Conservation (phyloP, 768 basidiomycete species). For the Hygrocybe punicea region DNA sequence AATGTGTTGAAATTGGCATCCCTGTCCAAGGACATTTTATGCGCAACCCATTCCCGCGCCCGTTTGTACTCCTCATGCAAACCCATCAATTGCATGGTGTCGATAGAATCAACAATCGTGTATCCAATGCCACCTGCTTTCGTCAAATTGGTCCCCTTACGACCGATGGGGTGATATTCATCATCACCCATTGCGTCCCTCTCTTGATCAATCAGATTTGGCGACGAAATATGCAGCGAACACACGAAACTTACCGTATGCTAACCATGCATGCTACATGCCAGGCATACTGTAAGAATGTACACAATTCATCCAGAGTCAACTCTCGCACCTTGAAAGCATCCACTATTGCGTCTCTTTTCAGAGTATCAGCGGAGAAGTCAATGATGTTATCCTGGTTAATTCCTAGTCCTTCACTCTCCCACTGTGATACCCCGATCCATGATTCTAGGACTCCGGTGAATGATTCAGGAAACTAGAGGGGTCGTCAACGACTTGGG, state of each 20-base stretch:
- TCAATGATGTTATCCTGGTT: conserved; percentile 9
- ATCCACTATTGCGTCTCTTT: conserved; percentile 65
- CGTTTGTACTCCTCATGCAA: conserved; percentile 73
- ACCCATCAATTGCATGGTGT: conserved; percentile 84
- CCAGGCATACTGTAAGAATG: conserved; percentile 8
- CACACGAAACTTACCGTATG: conserved; percentile 59
- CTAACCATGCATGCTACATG: conserved; percentile 87
- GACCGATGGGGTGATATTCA: conserved; percentile 85
- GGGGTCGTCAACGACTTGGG: background rate
- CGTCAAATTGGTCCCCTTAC: conserved; percentile 74
- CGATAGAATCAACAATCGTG: conserved; percentile 83
- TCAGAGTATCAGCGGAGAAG: conserved; percentile 52
- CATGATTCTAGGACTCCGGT: conserved; percentile 30
- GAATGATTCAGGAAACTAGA: background rate
- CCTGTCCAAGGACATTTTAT: conserved; percentile 67
- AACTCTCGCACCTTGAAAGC: conserved; percentile 67
- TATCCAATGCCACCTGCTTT: conserved; percentile 81
- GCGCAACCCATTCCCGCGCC: conserved; percentile 73
- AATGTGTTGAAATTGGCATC: conserved; percentile 85
- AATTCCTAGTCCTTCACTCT: conserved; percentile 25
- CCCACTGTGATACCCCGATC: conserved; percentile 43
- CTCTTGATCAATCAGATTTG: conserved; percentile 45
- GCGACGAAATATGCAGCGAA: background rate
- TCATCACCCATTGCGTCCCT: conserved; percentile 87
- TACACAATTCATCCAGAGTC: background rate